phyloP scores from a whole-genome alignment of 805 yeast genomes.

The Metschnikowia similis region DNA sequence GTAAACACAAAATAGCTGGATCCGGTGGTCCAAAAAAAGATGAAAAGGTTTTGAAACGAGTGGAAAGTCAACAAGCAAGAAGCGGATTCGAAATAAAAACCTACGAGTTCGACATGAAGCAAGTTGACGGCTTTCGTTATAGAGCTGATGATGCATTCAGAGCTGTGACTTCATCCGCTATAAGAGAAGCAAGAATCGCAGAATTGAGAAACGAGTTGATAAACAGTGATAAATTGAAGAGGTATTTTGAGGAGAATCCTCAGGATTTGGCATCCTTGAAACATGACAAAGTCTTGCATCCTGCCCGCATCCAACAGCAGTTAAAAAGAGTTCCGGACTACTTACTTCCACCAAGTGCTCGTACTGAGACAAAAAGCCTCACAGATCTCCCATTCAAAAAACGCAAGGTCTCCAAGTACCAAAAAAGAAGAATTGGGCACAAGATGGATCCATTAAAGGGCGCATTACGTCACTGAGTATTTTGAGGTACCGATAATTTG shows the following conservation, averaged over 20 bases:
- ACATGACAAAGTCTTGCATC: slow-evolving; percentile 86
- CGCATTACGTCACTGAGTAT: slow-evolving; percentile 11
- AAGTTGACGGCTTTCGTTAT: slow-evolving; percentile 92
- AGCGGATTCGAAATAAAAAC: slow-evolving; percentile 76
- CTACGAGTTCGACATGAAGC: slow-evolving; percentile 84
- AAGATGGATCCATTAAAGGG: slow-evolving; percentile 65
- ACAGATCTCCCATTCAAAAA: slow-evolving; percentile 75
- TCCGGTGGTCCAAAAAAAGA: slow-evolving; percentile 70
- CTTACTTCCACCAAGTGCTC: slow-evolving; percentile 74
- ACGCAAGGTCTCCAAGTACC: slow-evolving; percentile 42
- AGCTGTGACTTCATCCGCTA: slow-evolving; percentile 83
- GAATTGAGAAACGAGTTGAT: slow-evolving; percentile 85
- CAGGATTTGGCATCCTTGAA: slow-evolving; percentile 84
- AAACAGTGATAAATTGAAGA: slow-evolving; percentile 82
- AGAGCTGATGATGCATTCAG: slow-evolving; percentile 97
- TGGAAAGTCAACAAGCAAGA: slow-evolving; percentile 70
- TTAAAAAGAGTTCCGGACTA: slow-evolving; percentile 91
- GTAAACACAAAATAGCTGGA: slow-evolving; percentile 80
- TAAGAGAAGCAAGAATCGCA: slow-evolving; percentile 88
- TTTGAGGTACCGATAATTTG: slow-evolving; percentile 7
- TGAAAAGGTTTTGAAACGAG: slow-evolving; percentile 77
- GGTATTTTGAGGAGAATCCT: slow-evolving; percentile 96
- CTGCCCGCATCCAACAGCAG: slow-evolving; percentile 77
- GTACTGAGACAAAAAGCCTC: slow-evolving; percentile 50
- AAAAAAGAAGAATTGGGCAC: slow-evolving; percentile 34